Conservation (phyloP, 768 basidiomycete genomes). For the Candolleomyces efflorescens region DNA sequence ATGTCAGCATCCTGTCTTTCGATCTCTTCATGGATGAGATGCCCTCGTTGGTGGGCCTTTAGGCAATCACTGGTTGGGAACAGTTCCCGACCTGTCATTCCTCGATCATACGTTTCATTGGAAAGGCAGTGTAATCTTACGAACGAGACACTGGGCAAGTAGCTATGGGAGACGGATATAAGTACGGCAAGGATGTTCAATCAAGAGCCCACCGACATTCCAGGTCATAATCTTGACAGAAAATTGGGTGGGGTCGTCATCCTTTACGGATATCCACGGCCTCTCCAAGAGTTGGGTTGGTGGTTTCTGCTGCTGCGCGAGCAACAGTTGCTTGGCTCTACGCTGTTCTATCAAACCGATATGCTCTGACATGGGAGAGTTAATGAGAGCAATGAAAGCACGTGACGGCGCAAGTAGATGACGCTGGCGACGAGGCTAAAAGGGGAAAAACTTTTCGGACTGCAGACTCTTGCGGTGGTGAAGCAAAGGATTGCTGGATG, state of each 20-base stretch:
- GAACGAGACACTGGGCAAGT: constrained; percentile 74
- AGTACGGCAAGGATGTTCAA: background rate
- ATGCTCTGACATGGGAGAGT: background rate
- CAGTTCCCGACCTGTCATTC: constrained; percentile 60
- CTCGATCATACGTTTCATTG: background rate
- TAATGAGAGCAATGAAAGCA: background rate
- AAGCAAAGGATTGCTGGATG: background rate
- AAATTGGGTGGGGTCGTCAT: constrained; percentile 13
- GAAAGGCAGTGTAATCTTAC: constrained; percentile 40
- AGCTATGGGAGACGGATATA: constrained; percentile 37
- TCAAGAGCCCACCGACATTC: constrained; percentile 50
- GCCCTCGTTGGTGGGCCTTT: constrained; percentile 66
- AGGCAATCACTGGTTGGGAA: constrained; percentile 86
- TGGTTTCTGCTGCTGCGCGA: background rate
- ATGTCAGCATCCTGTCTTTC: constrained; percentile 70
- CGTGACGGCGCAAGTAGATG: background rate
- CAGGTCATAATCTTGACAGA: constrained; percentile 67
- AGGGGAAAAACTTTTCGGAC: background rate
- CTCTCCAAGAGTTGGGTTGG: constrained; percentile 23
- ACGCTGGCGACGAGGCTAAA: background rate
- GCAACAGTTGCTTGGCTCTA: constrained; percentile 39
- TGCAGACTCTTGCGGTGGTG: background rate
- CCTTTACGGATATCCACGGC: constrained; percentile 35
- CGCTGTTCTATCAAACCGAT: constrained; percentile 31
- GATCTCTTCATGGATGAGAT: constrained; percentile 78